Conservation (phyloP, 805 yeast genomes). For the Kuraishia molischiana region DNA sequence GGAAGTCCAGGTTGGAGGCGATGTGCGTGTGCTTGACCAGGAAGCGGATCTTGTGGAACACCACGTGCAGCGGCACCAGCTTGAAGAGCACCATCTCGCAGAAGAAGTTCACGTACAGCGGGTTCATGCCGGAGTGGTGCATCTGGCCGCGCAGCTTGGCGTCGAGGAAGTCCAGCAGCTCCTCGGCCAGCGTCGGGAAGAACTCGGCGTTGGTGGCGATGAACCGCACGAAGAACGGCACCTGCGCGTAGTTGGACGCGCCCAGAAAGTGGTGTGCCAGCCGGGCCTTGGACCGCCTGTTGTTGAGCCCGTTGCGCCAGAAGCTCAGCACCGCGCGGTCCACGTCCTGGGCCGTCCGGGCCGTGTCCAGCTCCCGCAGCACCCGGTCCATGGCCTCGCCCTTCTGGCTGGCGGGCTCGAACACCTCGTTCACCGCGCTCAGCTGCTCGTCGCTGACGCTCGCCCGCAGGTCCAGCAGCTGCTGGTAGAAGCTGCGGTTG, state of each 20-base stretch:
- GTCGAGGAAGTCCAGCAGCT: conserved; percentile 46
- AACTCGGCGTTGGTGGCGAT: conserved; percentile 45
- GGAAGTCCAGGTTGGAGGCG: conserved; percentile 55
- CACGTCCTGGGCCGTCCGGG: conserved; percentile 30
- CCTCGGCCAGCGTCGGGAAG: conserved; percentile 40
- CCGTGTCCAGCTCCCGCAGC: background rate
- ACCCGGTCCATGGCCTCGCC: background rate
- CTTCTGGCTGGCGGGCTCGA: background rate
- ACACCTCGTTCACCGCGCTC: conserved; percentile 6
- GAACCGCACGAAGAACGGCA: conserved; percentile 53
- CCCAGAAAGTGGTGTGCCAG: conserved; percentile 46
- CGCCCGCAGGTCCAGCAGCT: conserved; percentile 32
- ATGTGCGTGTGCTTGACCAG: conserved; percentile 41
- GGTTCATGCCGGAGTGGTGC: conserved; percentile 39
- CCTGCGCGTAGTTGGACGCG: conserved; percentile 32
- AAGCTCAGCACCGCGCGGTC: conserved; percentile 38
- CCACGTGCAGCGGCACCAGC: conserved; percentile 57
- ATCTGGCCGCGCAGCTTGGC: conserved; percentile 52
- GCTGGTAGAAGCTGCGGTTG: conserved; percentile 55
- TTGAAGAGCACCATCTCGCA: conserved; percentile 71
- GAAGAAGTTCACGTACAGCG: conserved; percentile 51
- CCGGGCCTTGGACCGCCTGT: conserved; percentile 63
- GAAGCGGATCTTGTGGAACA: conserved; percentile 63
- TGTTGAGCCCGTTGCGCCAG: conserved; percentile 43
- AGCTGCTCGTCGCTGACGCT: conserved; percentile 19